phyloP scores from a whole-genome alignment of 805 yeast species.

The Pichia manshurica region DNA sequence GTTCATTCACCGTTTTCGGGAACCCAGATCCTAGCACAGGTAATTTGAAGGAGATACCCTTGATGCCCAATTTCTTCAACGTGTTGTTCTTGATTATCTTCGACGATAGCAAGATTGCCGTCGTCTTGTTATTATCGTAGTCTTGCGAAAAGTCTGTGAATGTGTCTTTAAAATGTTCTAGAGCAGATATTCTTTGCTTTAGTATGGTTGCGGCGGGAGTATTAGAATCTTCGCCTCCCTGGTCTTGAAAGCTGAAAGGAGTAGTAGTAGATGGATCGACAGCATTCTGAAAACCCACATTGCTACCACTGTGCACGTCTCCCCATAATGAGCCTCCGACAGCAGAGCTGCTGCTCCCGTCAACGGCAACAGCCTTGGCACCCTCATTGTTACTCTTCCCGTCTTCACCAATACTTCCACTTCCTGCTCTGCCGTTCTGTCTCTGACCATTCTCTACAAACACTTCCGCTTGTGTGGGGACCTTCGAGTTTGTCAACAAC shows the following conservation, averaged over 20 bases:
- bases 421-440: background rate
- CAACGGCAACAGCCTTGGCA: background rate
- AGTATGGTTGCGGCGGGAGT: no score
- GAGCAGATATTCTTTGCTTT: constrained; percentile 1
- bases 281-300: no score
- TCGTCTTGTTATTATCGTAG: constrained; percentile 19
- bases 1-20: constrained; percentile 1
- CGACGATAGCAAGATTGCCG: constrained; percentile 21
- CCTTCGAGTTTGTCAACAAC: background rate
- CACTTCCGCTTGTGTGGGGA: background rate
- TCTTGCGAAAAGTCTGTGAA: constrained; percentile 8
- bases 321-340: no score
- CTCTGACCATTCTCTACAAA: background rate
- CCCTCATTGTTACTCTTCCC: background rate
- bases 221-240: background rate
- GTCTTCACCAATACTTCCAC: no score
- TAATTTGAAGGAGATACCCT: constrained; percentile 6
- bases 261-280: no score
- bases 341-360: background rate
- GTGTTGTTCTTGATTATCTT: constrained; percentile 12
- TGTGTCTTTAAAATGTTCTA: constrained; percentile 15
- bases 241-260: no score
- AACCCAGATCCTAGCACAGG: background rate
- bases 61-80: constrained; percentile 17
- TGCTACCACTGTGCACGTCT: no score